These are phyloP conservation scores for Rosa rugosa DNA, from an alignment of 306 rosid species.

Conservation along the genomic window DNA sequence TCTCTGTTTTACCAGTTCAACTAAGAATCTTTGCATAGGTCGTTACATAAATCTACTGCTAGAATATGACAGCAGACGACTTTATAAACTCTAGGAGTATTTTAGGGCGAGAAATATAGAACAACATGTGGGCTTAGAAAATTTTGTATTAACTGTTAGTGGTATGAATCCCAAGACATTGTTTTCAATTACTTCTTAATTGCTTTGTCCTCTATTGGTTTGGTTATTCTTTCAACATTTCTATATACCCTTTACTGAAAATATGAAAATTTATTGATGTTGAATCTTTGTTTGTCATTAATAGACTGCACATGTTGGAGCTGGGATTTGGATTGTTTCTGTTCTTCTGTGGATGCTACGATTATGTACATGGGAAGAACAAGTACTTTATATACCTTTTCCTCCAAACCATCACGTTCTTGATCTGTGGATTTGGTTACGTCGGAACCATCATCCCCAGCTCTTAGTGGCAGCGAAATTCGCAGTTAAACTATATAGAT, in stretches of 20 bases:
- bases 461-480: constrained; percentile 25
- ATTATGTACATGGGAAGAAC: constrained; percentile 85
- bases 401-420: constrained; percentile 82
- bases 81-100: constrained; percentile 2
- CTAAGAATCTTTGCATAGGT: constrained; percentile 32
- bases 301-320: constrained; percentile 79
- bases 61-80: constrained; percentile 9
- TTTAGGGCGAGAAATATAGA: not conserved
- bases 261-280: constrained; percentile 10
- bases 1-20: constrained; percentile 9
- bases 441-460: constrained; percentile 92
- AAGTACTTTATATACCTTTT: constrained; percentile 89
- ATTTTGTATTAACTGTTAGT: not conserved
- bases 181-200: not conserved
- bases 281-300: constrained; percentile 22
- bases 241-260: not conserved
- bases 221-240: not conserved
- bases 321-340: constrained; percentile 89
- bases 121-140: not conserved
- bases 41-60: not conserved
- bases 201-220: not conserved
- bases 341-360: constrained; percentile 96
- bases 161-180: not conserved
- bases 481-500: constrained; percentile 3
- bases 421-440: constrained; percentile 87